A percentile compares a stretch with the other conserved stretches of the same genome.
phyloP scores from a whole-genome alignment of 768 basidiomycete genomes.

The Amyloporia xantha region DNA sequence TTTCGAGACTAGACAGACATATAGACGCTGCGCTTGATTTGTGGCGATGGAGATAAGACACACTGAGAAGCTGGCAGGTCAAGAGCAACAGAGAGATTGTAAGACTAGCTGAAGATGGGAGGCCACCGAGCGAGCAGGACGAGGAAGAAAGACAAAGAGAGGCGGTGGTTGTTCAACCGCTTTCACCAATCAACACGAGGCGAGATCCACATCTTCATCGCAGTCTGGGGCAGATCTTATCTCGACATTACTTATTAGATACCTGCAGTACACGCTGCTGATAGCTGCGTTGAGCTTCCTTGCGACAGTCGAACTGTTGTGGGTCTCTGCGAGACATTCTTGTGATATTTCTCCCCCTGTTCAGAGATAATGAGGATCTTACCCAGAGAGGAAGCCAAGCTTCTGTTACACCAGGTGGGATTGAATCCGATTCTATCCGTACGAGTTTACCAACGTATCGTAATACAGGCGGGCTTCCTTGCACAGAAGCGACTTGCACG shows the following conservation, averaged over 20 bases:
- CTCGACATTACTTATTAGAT: background rate
- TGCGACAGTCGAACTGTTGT: no score
- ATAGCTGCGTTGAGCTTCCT: no score
- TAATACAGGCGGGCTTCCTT: conserved; percentile 68
- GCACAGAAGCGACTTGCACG: conserved; percentile 94
- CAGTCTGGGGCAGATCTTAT: background rate
- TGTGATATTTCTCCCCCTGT: background rate
- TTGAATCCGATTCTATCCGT: conserved; percentile 9
- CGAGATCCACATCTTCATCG: background rate
- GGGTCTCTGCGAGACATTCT: background rate
- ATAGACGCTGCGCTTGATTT: no score
- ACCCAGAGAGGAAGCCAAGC: conserved; percentile 70
- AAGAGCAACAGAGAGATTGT: no score
- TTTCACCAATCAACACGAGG: background rate
- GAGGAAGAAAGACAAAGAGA: background rate
- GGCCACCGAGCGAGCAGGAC: no score
- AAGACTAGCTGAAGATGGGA: no score
- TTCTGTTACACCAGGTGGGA: conserved; percentile 64
- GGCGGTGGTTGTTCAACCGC: no score
- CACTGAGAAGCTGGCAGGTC: no score
- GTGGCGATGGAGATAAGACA: no score
- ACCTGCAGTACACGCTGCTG: background rate
- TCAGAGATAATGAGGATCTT: conserved; percentile 51
- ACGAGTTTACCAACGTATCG: background rate
- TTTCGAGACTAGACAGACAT: no score